A percentile compares a stretch with the other conserved stretches of the same genome.
phyloP scores from a whole-genome alignment of 176 grass and related monocot genomes.

The Juncus inflexus region DNA sequence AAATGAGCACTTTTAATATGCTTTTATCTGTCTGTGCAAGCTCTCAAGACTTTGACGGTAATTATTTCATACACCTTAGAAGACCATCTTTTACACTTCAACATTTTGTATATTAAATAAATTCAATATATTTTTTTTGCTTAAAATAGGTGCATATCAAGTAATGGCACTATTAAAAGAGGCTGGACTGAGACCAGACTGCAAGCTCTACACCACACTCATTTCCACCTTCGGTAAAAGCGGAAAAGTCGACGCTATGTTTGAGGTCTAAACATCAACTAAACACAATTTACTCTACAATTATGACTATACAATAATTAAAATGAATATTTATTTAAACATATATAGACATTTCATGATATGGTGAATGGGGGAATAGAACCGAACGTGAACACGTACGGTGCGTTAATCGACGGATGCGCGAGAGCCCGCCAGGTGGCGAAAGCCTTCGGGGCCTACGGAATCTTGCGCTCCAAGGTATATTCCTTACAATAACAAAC shows the following conservation, averaged over 20 bases:
- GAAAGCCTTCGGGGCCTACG: constrained; percentile 99
- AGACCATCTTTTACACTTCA: neutral
- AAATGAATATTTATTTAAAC: no score
- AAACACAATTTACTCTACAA: no score
- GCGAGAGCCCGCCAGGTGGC: constrained; percentile 90
- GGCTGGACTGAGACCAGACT: constrained; percentile 85
- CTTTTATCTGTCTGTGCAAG: constrained; percentile 92
- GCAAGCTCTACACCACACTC: constrained; percentile 93
- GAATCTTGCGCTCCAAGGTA: constrained; percentile 95
- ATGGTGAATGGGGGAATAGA: constrained; percentile 91
- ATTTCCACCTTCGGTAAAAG: constrained; percentile 94
- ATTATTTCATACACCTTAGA: constrained; percentile 19
- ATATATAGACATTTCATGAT: constrained; percentile 84
- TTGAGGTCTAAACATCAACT: constrained; percentile 49
- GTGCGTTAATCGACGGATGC: constrained; percentile 94
- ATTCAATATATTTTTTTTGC: constrained; percentile 23
- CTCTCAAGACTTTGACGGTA: constrained; percentile 92
- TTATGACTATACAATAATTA: neutral
- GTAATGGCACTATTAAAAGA: constrained; percentile 94
- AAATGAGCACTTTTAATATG: constrained; percentile 98
- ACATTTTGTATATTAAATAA: constrained; percentile 2
- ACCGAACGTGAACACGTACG: constrained; percentile 92
- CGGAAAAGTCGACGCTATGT: constrained; percentile 99
- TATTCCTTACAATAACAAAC: constrained; percentile 27
- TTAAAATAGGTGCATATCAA: constrained; percentile 65